Conservation (phyloP, 805 yeast species). For the Candida boleticola region DNA sequence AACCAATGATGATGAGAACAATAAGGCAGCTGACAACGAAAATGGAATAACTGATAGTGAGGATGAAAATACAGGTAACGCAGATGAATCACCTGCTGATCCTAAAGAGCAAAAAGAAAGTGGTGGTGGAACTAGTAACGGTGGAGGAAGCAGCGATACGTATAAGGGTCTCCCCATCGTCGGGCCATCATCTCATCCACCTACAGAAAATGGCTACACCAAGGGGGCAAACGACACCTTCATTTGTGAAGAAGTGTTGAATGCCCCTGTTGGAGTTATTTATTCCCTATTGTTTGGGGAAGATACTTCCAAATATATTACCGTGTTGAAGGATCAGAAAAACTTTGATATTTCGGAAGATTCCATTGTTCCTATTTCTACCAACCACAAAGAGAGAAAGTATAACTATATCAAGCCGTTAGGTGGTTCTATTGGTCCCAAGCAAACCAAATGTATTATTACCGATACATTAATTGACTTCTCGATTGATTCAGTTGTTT, state of each 20-base stretch:
- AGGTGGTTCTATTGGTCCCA: constrained; percentile 70
- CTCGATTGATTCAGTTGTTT: constrained; percentile 47
- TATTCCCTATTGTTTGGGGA: constrained; percentile 62
- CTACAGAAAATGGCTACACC: constrained; percentile 47
- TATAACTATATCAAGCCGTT: constrained; percentile 65
- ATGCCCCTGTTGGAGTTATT: constrained; percentile 67
- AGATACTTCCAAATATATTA: constrained; percentile 44
- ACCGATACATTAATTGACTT: constrained; percentile 54
- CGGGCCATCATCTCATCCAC: constrained; percentile 49
- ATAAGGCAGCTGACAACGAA: constrained; percentile 5
- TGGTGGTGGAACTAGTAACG: background rate
- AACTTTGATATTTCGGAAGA: constrained; percentile 58
- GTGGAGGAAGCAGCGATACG: constrained; percentile 9
- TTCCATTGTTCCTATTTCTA: constrained; percentile 27
- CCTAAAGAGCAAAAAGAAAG: constrained; percentile 7
- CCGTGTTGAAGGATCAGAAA: constrained; percentile 55
- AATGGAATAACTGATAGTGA: constrained; percentile 2
- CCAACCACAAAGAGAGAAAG: constrained; percentile 37
- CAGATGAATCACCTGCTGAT: constrained; percentile 12
- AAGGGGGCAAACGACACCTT: constrained; percentile 51
- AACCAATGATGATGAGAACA: constrained; percentile 11
- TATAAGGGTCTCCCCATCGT: constrained; percentile 38
- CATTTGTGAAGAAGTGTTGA: constrained; percentile 50
- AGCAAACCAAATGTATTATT: constrained; percentile 66
- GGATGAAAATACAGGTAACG: constrained; percentile 4